Evolutionary conservation across 305 asterid genomes (phyloP).

Genomic region (Solanum aculeatissimum): DNA sequence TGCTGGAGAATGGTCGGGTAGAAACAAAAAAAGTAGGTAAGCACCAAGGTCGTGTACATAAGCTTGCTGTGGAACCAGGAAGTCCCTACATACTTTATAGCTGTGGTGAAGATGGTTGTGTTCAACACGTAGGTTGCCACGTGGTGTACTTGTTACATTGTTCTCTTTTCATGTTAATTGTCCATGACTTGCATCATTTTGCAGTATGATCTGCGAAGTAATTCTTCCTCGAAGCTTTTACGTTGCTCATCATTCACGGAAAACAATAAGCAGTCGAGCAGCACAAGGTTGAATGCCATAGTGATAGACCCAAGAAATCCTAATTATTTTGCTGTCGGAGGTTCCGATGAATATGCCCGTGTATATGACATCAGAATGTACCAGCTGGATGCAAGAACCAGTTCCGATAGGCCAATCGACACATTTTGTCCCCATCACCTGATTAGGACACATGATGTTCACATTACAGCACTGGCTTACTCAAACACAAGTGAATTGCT

Average conservation of each 20-base stretch:
- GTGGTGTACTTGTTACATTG: neutral
- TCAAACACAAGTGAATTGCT: constrained; percentile 64
- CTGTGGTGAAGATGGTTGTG: constrained; percentile 81
- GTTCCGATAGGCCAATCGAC: constrained; percentile 34
- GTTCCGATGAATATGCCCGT: constrained; percentile 69
- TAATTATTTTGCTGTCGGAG: constrained; percentile 61
- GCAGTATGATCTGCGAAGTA: constrained; percentile 78
- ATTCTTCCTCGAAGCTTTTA: constrained; percentile 58
- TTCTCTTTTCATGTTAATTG: neutral
- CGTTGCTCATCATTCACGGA: constrained; percentile 34
- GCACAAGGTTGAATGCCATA: constrained; percentile 50
- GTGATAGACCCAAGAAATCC: constrained; percentile 78
- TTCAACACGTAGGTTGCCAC: constrained; percentile 53
- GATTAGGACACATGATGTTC: constrained; percentile 29
- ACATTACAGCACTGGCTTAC: constrained; percentile 63
- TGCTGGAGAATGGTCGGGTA: constrained; percentile 57
- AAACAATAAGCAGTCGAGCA: constrained; percentile 23
- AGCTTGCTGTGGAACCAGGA: constrained; percentile 83
- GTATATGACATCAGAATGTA: constrained; percentile 60
- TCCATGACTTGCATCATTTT: constrained; percentile 4
- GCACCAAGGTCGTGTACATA: constrained; percentile 85
- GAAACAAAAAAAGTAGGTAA: constrained; percentile 55
- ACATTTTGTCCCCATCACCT: constrained; percentile 55
- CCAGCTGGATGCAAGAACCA: constrained; percentile 28
- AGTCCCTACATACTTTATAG: constrained; percentile 74